A percentile compares a stretch with the other conserved stretches of the same genome.
phyloP scores from a whole-genome alignment of 192 early-diverging fungal genomes.

The Allomyces arbusculus region DNA sequence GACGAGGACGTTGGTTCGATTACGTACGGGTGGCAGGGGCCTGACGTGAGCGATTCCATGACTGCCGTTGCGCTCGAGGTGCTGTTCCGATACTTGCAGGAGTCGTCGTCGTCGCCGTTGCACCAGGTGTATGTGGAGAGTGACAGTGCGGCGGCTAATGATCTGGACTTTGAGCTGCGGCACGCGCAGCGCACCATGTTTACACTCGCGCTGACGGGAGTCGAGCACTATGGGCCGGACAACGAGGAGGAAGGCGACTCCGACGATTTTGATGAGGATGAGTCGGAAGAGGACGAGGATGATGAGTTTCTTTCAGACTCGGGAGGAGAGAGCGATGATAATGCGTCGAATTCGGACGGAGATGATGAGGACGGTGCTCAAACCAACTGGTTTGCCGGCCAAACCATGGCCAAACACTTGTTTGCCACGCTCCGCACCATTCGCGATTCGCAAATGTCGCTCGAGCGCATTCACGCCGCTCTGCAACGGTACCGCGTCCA shows the following conservation, averaged over 20 bases:
- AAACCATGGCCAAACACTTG: background rate
- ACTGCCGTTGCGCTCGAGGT: slow-evolving; percentile 44
- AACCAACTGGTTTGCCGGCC: background rate
- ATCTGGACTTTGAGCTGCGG: slow-evolving; percentile 34
- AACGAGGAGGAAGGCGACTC: slow-evolving; percentile 13
- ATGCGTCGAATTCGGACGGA: slow-evolving; percentile 11
- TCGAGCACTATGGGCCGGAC: slow-evolving; percentile 14
- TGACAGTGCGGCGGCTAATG: slow-evolving; percentile 32
- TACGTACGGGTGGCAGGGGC: slow-evolving; percentile 53
- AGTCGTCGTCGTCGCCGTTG: slow-evolving; percentile 46
- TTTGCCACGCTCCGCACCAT: background rate
- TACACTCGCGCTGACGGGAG: slow-evolving; percentile 40
- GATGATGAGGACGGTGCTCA: background rate
- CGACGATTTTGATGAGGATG: slow-evolving; percentile 8
- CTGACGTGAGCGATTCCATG: slow-evolving; percentile 33
- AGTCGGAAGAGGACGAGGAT: slow-evolving; percentile 6
- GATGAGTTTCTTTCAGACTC: slow-evolving; percentile 9
- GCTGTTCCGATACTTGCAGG: slow-evolving; percentile 46
- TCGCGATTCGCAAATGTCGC: background rate
- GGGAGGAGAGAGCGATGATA: slow-evolving; percentile 14
- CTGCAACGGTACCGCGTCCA: slow-evolving; percentile 14
- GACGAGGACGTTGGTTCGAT: slow-evolving; percentile 44
- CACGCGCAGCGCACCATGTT: slow-evolving; percentile 29
- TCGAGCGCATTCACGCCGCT: background rate
- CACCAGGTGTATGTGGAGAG: slow-evolving; percentile 59